Evolutionary conservation across 2,329 filamentous ascomycete genomes (phyloP), one percentile per base, ranked within the genome.

Genomic region (Sporothrix inflata): DNA sequence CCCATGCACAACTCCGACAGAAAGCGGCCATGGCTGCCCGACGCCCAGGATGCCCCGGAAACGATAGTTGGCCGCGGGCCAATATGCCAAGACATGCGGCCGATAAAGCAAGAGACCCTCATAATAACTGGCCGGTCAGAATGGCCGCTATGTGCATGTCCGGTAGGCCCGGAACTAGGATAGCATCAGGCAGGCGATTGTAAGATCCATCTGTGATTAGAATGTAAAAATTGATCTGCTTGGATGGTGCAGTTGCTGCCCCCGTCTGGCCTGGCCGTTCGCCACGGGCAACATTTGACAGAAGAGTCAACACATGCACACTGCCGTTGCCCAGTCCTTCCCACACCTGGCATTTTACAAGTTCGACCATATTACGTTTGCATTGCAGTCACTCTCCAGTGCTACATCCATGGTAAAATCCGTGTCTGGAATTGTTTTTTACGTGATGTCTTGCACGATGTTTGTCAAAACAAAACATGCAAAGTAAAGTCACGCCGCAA

Each of bases 1-100:
- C 4, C 51, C 8, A 53, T 53, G 21, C 12, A 21, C 7, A 27
- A 14, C 8, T 24, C 51, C 21, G 8, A 53, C 7, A 21, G 49
- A 53, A 53, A 27, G 51, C 51, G 51, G 51, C 51, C 51, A 12
- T 53, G 51, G 51, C 51, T 27, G 51, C 51, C 51, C 51, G 51
- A 53, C n/a, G 51, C 51, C 51, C 51, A 27, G 51, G 51, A 53
- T 53, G 7, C 9, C 19, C 51, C 21, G 21, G 24, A 21, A 11
- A 8, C 49, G 6, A 12, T 5, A 53, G 21, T 53, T 53, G 51
- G 51, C 51, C 51, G 51, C 51, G 51, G 51, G 51, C 51, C 51
- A 53, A 53, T 5, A 3, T n/a, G n/a, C 49, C 19, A 53, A 47
- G 45, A 14, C 45, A 19, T 19, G 21, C 51, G 51, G 51, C 21